Base-by-base conservation (phyloP, 768 basidiomycete genomes). In the Phaeotremella skinneri region DNA sequence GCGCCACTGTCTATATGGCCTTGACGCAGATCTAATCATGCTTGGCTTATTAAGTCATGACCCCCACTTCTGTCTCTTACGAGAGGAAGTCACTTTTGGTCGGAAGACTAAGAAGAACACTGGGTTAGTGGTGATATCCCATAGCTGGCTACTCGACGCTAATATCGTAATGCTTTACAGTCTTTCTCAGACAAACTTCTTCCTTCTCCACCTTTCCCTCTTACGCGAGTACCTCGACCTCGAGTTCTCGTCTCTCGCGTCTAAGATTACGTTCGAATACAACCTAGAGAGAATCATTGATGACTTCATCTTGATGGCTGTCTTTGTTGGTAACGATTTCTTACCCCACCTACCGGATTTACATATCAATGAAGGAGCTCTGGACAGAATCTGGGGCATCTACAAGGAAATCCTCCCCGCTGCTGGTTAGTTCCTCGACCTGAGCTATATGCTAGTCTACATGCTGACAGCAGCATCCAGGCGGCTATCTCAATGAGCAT, bases 21-120 rank as follows among this genome's bases (percentile, higher is more conserved):
- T 99, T 32, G 96, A 99, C 74, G 96, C 96, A 30, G 96, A 99
- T 79, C 79, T 99, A 64, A 90, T 99, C 79, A 99, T 99, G 96
- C 82, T 99, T 70, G 93, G 93, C 25, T 80, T 99, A 42, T 81
- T 98, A 70, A 93, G 90, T 74, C 96, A 98, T 78, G 96, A 99
- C 78, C 96, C 96, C 1, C 96, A 99, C 79, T 99, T 97, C 79
- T 98, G 94, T 79, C 81, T 98, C 56, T 80, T 99, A 66, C 85
- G 96, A 55, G 96, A 99, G 79, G 96, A 99, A 78, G 96, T 99
- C 72, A 93, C 94, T 74, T 98, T 99, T 79, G 94, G 96, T 6
- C 88, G 90, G 25, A 79, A 85, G 78, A 63, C 68, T n/a, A 89
- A 84, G 81, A 93, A 90, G 78, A 81, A 81, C 48, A 83, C 81